Percentiles rank a stretch among this genome's conserved stretches.
These are phyloP conservation scores for Cystofilobasidium capitatum DNA, from an alignment of 768 basidiomycete species.

Conservation along the genomic window DNA sequence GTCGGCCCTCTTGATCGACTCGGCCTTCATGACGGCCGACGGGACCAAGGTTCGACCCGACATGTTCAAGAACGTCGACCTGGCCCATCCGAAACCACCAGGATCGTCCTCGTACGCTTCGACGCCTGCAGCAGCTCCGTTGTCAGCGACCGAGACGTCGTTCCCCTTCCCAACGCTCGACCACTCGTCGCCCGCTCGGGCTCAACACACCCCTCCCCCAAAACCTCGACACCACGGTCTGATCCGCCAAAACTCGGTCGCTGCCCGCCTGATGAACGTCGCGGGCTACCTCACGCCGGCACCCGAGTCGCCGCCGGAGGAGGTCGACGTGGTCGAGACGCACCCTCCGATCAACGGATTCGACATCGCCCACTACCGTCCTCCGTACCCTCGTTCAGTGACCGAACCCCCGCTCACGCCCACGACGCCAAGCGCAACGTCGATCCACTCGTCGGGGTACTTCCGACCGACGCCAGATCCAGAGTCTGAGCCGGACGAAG, in stretches of 20 bases:
- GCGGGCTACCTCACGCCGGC: slow-evolving; percentile 11
- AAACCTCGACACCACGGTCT: neutral
- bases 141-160: slow-evolving; percentile 4
- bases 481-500: neutral
- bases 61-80: slow-evolving; percentile 22
- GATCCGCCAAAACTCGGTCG: slow-evolving; percentile 19
- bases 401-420: slow-evolving; percentile 1
- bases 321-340: neutral
- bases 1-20: slow-evolving; percentile 77
- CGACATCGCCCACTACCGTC: slow-evolving; percentile 19
- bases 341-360: slow-evolving; percentile 12
- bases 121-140: neutral
- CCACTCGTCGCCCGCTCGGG: neutral
- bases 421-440: slow-evolving; percentile 14
- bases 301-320: slow-evolving; percentile 6
- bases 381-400: slow-evolving; percentile 18
- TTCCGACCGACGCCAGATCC: slow-evolving; percentile 5
- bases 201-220: neutral
- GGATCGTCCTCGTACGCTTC: slow-evolving; percentile 25
- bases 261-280: slow-evolving; percentile 19
- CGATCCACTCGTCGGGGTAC: slow-evolving; percentile 18
- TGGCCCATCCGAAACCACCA: slow-evolving; percentile 17
- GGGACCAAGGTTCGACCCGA: slow-evolving; percentile 49
- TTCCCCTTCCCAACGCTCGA: slow-evolving; percentile 19
- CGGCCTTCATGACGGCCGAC: slow-evolving; percentile 69